These are phyloP conservation scores for Thraustotheca clavata DNA, from an alignment of 352 stramenopile species.

Conservation along the genomic window DNA sequence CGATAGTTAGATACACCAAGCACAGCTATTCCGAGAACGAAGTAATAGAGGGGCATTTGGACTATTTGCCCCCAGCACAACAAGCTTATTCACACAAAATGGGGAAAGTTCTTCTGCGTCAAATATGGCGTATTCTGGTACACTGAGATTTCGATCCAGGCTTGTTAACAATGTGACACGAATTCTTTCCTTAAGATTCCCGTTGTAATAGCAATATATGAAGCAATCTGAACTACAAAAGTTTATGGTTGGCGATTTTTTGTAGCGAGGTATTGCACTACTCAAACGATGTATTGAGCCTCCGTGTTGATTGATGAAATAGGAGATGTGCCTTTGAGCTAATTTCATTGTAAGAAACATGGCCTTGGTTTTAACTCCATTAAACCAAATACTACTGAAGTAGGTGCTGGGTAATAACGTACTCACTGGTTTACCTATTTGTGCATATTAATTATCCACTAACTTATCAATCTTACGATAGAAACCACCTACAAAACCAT, in stretches of 20 bases:
- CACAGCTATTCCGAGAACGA: too few species aligned
- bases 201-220: not conserved
- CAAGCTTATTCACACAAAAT: too few species aligned
- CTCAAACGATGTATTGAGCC: not conserved
- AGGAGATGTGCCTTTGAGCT: too few species aligned
- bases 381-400: not conserved
- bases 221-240: constrained; percentile 5
- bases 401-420: not conserved
- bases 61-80: too few species aligned
- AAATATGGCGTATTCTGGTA: not conserved
- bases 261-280: not conserved
- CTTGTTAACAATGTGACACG: not conserved
- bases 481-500: not conserved
- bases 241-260: not conserved
- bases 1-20: too few species aligned
- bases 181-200: not conserved
- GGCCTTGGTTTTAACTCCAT: not conserved
- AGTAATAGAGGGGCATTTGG: too few species aligned
- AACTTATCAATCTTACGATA: not conserved
- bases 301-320: not conserved
- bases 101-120: too few species aligned
- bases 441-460: not conserved
- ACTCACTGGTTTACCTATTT: not conserved
- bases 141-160: not conserved
- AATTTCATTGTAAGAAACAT: not conserved